Percentiles rank a stretch among this genome's conserved stretches.
Evolutionary conservation across 1,284 basidiomycete species (phyloP).

Genomic region (Entoloma clypeatum): DNA sequence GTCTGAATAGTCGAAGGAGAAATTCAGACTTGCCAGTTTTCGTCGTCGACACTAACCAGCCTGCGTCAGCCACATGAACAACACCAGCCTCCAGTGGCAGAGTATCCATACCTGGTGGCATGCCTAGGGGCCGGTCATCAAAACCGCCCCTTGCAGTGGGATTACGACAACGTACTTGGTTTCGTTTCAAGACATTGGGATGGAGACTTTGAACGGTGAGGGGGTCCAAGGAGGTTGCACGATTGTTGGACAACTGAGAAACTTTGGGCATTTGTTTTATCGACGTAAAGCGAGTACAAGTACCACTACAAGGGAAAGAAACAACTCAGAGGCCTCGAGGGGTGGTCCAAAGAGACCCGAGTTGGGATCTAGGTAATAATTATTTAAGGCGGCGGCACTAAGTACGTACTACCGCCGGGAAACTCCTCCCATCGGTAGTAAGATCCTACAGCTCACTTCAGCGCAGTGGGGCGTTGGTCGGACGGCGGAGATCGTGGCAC

Average conservation of each 20-base stretch:
- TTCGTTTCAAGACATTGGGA: constrained; percentile 55
- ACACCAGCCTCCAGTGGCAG: constrained; percentile 26
- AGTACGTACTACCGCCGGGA: too few relatives aligned
- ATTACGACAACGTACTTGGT: constrained; percentile 40
- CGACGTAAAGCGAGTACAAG: not conserved
- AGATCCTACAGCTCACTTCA: too few relatives aligned
- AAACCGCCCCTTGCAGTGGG: constrained; percentile 3
- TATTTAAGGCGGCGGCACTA: too few relatives aligned
- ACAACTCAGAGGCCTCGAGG: not conserved
- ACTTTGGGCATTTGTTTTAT: constrained; percentile 24
- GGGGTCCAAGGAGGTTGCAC: constrained; percentile 27
- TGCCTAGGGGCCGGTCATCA: constrained; percentile 29
- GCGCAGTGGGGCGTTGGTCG: too few relatives aligned
- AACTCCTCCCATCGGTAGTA: too few relatives aligned
- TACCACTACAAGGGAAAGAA: constrained; percentile 9
- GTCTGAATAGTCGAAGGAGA: constrained; percentile 9
- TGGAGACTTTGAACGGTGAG: constrained; percentile 30
- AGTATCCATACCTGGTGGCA: constrained; percentile 42
- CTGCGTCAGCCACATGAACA: constrained; percentile 21
- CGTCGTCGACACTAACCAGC: constrained; percentile 57
- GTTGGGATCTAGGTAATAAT: too few relatives aligned
- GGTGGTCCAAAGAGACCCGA: too few relatives aligned
- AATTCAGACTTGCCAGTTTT: constrained; percentile 55
- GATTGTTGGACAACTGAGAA: constrained; percentile 25
- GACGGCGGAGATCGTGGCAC: too few relatives aligned